A percentile compares a stretch with the other conserved stretches of the same genome.
Conservation (phyloP, 2,329 filamentous ascomycete genomes). For the Sclerotiophoma versabilis region DNA sequence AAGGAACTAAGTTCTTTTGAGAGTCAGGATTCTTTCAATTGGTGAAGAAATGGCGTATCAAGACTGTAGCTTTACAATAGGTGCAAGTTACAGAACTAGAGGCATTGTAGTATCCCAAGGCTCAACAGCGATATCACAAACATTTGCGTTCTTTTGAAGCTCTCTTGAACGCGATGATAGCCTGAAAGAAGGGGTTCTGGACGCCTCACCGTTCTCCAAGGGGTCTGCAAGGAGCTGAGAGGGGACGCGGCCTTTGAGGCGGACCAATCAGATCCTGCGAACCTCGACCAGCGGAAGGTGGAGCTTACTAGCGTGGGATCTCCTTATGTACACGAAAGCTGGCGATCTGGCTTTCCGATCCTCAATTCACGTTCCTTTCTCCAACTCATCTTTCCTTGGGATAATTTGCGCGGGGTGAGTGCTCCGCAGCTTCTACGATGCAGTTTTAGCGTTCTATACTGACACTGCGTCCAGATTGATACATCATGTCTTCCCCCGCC, state of each 20-base stretch:
- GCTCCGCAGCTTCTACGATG: conserved; percentile 6
- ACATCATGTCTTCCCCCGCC: conserved; percentile 49
- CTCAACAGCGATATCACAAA: not conserved
- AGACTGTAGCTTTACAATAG: no score
- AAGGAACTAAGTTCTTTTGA: no score
- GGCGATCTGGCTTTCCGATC: conserved; percentile 36
- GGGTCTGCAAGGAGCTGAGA: conserved; percentile 14
- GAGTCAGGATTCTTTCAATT: no score
- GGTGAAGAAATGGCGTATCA: no score
- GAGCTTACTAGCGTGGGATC: conserved; percentile 17
- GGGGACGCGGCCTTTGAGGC: conserved; percentile 3
- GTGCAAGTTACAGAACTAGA: no score
- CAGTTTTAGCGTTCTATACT: conserved; percentile 14
- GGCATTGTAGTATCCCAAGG: no score
- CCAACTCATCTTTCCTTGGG: conserved; percentile 18
- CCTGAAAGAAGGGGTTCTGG: not conserved
- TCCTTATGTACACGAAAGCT: conserved; percentile 23
- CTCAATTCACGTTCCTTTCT: conserved; percentile 26
- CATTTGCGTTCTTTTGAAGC: no score
- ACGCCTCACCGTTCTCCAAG: conserved; percentile 1
- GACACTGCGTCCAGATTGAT: conserved; percentile 35
- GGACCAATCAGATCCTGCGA: conserved; percentile 7
- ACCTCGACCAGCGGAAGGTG: conserved; percentile 9
- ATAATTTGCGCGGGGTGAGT: conserved; percentile 33
- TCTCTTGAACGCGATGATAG: no score